Evolutionary conservation across 768 basidiomycete genomes (phyloP).

Genomic region (Cystobasidium tubakii): DNA sequence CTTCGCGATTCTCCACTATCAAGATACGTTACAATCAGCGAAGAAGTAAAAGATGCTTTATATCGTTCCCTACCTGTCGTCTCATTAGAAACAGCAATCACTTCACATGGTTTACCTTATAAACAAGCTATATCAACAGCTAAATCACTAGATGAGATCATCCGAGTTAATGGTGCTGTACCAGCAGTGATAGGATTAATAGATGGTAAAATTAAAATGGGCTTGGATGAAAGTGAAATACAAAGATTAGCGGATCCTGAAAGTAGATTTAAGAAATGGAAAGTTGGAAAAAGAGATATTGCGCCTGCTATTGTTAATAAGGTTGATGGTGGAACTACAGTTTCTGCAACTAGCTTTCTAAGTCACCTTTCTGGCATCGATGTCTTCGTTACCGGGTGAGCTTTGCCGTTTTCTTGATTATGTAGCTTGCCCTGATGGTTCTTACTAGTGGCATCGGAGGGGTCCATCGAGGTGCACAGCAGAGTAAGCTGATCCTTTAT

Average conservation of each 20-base stretch:
- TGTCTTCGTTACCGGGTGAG: conserved; percentile 51
- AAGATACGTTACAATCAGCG: neutral
- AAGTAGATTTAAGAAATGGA: conserved; percentile 52
- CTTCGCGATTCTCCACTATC: conserved; percentile 10
- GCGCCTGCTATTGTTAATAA: conserved; percentile 52
- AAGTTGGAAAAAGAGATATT: conserved; percentile 71
- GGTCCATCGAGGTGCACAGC: conserved; percentile 71
- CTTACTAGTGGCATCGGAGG: conserved; percentile 58
- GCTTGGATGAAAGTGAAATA: conserved; percentile 62
- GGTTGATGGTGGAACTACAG: conserved; percentile 49
- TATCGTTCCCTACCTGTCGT: conserved; percentile 24
- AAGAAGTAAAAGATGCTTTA: conserved; percentile 32
- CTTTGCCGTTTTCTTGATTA: neutral
- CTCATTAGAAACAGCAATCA: conserved; percentile 35
- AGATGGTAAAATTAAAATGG: conserved; percentile 77
- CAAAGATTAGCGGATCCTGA: conserved; percentile 61
- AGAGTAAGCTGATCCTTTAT: conserved; percentile 52
- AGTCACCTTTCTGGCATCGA: conserved; percentile 74
- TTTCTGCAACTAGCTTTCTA: conserved; percentile 52
- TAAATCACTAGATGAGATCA: conserved; percentile 28
- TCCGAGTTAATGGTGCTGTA: conserved; percentile 62
- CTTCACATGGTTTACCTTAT: conserved; percentile 37
- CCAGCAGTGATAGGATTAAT: conserved; percentile 89
- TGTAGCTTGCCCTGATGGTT: neutral
- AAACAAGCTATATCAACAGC: conserved; percentile 30